Conservation (phyloP, 352 stramenopile genomes). For the Aphanomyces invadans region DNA sequence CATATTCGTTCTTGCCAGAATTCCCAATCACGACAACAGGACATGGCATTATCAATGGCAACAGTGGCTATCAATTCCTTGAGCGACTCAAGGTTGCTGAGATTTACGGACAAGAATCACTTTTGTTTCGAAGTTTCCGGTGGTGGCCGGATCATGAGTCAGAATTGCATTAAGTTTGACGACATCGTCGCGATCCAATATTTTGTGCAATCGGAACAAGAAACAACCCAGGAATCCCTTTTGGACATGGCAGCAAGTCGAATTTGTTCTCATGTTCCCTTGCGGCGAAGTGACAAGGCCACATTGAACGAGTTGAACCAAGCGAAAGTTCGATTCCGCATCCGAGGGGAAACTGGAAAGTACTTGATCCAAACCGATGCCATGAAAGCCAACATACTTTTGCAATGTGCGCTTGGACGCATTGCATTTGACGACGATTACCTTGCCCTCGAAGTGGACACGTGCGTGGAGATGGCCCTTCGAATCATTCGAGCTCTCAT, state of each 20-base stretch:
- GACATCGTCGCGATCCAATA: not conserved
- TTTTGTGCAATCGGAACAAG: not conserved
- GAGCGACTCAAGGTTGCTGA: not conserved
- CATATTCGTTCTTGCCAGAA: not conserved
- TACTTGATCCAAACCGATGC: constrained; percentile 4
- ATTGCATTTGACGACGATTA: not conserved
- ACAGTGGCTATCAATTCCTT: not conserved
- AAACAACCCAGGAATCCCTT: not conserved
- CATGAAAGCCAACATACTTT: constrained; percentile 19
- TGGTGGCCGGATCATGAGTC: not conserved
- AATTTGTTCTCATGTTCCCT: not conserved
- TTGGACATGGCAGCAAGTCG: not conserved
- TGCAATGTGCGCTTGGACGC: not conserved
- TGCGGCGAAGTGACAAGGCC: constrained; percentile 15
- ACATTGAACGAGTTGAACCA: constrained; percentile 11
- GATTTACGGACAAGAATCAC: not conserved
- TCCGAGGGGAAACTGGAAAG: not conserved
- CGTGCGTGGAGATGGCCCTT: constrained; percentile 5
- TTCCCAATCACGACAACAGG: not conserved
- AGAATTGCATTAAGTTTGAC: constrained; percentile 11
- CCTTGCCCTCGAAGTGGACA: constrained; percentile 5
- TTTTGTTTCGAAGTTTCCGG: not conserved
- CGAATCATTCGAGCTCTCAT: constrained; percentile 6
- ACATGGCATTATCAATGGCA: not conserved
- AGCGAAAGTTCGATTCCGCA: not conserved